Conservation (phyloP, 1,284 basidiomycete genomes). For the Cystobasidiaceae sp. region DNA sequence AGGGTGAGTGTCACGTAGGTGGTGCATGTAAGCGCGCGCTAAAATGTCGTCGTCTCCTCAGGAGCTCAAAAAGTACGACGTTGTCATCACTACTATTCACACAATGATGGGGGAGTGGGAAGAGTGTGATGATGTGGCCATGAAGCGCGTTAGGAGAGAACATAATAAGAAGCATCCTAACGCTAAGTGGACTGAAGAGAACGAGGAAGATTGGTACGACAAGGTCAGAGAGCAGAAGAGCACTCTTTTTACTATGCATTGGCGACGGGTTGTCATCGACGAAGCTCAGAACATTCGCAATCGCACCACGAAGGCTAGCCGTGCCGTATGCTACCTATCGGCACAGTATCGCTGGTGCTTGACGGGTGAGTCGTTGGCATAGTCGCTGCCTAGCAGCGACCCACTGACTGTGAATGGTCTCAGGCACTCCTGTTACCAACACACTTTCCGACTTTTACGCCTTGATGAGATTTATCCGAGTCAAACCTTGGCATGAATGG, state of each 20-base stretch:
- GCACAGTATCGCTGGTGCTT: conserved; percentile 83
- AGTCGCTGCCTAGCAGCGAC: conserved; percentile 36
- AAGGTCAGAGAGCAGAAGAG: conserved; percentile 16
- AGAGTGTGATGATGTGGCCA: neutral
- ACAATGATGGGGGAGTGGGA: conserved; percentile 27
- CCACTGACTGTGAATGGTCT: conserved; percentile 43
- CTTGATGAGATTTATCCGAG: conserved; percentile 77
- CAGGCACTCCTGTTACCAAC: conserved; percentile 48
- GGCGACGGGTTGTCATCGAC: conserved; percentile 52
- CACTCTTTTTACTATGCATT: conserved; percentile 56
- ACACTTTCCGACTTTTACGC: conserved; percentile 76
- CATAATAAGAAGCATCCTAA: conserved; percentile 30
- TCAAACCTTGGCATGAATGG: conserved; percentile 52
- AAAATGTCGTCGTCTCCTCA: neutral
- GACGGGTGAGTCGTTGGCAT: conserved; percentile 58
- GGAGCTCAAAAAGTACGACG: conserved; percentile 25
- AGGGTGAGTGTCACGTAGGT: neutral
- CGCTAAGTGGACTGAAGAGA: conserved; percentile 33
- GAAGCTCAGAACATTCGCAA: conserved; percentile 53
- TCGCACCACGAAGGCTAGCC: conserved; percentile 40
- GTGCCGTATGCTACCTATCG: conserved; percentile 58
- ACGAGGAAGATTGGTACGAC: conserved; percentile 19
- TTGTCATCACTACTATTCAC: conserved; percentile 46
- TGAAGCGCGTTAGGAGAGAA: conserved; percentile 30
- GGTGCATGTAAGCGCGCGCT: neutral